phyloP scores from a whole-genome alignment of 2,329 filamentous ascomycete genomes.

The Chrysosporium keratinophilum region DNA sequence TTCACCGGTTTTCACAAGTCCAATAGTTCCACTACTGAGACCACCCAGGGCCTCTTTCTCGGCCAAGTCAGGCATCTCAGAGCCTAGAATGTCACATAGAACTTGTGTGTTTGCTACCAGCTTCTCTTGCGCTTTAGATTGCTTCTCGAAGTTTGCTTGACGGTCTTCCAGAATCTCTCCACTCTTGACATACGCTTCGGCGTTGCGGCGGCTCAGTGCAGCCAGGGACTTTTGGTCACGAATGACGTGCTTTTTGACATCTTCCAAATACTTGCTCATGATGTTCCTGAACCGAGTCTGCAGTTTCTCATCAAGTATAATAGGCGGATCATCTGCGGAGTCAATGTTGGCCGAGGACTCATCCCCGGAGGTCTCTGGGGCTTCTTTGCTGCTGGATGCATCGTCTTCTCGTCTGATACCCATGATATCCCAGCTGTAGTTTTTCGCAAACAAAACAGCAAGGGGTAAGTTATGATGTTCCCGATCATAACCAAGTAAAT shows the following conservation, averaged over 20 bases:
- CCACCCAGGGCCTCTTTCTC: conserved; percentile 64
- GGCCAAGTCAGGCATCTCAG: conserved; percentile 87
- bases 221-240: conserved; percentile 86
- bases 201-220: conserved; percentile 82
- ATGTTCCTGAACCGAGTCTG: conserved; percentile 81
- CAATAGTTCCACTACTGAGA: conserved; percentile 65
- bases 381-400: conserved; percentile 40
- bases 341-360: conserved; percentile 40
- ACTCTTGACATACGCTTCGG: conserved; percentile 95
- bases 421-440: conserved; percentile 89
- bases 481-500: conserved; percentile 83
- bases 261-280: conserved; percentile 78
- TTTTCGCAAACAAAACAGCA: conserved; percentile 90
- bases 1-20: conserved; percentile 85
- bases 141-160: conserved; percentile 90
- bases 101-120: conserved; percentile 82
- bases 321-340: conserved; percentile 55
- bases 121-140: conserved; percentile 83
- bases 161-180: conserved; percentile 97
- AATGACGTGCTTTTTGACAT: conserved; percentile 77
- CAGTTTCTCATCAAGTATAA: conserved; percentile 62
- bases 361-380: conserved; percentile 43
- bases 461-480: conserved; percentile 86
- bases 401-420: conserved; percentile 66
- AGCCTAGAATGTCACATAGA: conserved; percentile 74